Evolutionary conservation across 768 basidiomycete genomes (phyloP).

Genomic region (Calocera viscosa): DNA sequence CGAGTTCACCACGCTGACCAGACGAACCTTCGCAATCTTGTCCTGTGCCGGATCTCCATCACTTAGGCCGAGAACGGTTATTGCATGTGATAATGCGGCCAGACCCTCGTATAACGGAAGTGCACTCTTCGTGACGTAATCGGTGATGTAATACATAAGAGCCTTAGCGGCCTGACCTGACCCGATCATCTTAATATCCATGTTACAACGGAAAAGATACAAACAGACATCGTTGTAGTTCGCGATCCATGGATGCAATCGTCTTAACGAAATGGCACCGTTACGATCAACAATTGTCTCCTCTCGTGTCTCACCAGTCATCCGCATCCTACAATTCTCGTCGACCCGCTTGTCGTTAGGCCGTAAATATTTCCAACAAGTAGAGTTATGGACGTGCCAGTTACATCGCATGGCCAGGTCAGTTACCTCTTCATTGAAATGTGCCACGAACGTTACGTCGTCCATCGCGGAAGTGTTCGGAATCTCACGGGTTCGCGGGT

Average conservation of each 20-base stretch:
- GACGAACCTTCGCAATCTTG: conserved; percentile 30
- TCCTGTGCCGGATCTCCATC: conserved; percentile 20
- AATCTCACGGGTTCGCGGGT: not conserved
- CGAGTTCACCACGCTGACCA: conserved; percentile 20
- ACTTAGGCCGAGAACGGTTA: conserved; percentile 16
- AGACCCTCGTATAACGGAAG: conserved; percentile 16
- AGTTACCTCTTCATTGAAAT: conserved; percentile 20
- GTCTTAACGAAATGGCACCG: conserved; percentile 21
- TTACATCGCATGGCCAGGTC: conserved; percentile 25
- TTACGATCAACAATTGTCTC: not conserved
- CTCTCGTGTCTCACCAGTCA: not conserved
- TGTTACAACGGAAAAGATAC: conserved; percentile 31
- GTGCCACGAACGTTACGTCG: not conserved
- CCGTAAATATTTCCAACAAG: not conserved
- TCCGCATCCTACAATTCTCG: not conserved
- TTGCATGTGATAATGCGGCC: not conserved
- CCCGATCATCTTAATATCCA: conserved; percentile 38
- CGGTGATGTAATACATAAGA: conserved; percentile 37
- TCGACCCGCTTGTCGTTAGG: not conserved
- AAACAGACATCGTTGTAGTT: conserved; percentile 35
- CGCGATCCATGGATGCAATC: conserved; percentile 33
- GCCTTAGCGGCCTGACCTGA: conserved; percentile 35
- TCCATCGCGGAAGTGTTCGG: not conserved
- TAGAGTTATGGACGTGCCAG: conserved; percentile 17
- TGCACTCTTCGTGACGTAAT: conserved; percentile 38